A percentile compares a stretch with the other conserved stretches of the same genome.
Evolutionary conservation across 768 basidiomycete genomes (phyloP).

Genomic region (Tricholoma flavovirens): DNA sequence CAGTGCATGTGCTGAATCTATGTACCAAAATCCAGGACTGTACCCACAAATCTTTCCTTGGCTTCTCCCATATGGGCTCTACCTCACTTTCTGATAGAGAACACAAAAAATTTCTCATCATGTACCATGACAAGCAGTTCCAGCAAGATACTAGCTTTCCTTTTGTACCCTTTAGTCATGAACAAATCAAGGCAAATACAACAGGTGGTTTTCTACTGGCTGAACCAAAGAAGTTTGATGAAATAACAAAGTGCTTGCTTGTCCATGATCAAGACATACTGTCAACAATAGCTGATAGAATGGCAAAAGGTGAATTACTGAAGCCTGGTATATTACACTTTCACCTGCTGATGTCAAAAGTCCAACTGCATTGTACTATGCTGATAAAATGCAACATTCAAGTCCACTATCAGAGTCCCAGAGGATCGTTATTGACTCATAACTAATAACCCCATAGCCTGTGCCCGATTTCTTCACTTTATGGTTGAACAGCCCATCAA

Average conservation of each 20-base stretch:
- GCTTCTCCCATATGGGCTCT: slow-evolving; percentile 34
- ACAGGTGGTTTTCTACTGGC: slow-evolving; percentile 22
- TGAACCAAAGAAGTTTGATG: slow-evolving; percentile 19
- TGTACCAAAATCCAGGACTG: slow-evolving; percentile 26
- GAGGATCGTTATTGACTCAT: slow-evolving; percentile 11
- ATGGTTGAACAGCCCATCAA: slow-evolving; percentile 14
- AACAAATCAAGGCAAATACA: slow-evolving; percentile 25
- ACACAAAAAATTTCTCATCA: slow-evolving; percentile 24
- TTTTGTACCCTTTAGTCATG: slow-evolving; percentile 34
- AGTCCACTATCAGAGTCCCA: slow-evolving; percentile 7
- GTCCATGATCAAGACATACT: slow-evolving; percentile 19
- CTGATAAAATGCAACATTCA: slow-evolving; percentile 17
- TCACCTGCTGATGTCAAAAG: slow-evolving; percentile 24
- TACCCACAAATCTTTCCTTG: slow-evolving; percentile 35
- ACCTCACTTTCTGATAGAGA: slow-evolving; percentile 10
- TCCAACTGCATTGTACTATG: slow-evolving; percentile 30
- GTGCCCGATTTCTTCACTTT: slow-evolving; percentile 27
- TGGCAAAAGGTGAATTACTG: slow-evolving; percentile 22
- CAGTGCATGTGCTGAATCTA: slow-evolving; percentile 11
- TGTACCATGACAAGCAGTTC: slow-evolving; percentile 19
- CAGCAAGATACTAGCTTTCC: slow-evolving; percentile 23
- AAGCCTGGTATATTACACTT: slow-evolving; percentile 28
- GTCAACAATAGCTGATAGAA: slow-evolving; percentile 10
- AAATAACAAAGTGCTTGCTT: slow-evolving; percentile 18
- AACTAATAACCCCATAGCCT: slow-evolving; percentile 24